phyloP scores from a whole-genome alignment of 495 filamentous ascomycete species.

The Delitschia confertaspora region DNA sequence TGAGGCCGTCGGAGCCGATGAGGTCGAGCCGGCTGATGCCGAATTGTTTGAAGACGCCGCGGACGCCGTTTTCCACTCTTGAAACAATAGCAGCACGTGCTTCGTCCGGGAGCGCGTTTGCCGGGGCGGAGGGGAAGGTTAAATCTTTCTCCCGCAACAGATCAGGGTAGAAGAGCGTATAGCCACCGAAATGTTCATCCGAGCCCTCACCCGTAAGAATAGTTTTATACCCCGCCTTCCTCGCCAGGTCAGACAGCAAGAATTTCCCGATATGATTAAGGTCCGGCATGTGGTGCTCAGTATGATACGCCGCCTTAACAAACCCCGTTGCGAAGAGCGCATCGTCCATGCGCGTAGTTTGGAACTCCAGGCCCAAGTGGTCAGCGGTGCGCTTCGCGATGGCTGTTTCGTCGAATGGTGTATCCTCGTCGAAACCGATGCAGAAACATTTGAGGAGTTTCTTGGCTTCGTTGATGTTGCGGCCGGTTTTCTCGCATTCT shows the following conservation, averaged over 20 bases:
- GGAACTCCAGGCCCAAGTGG: slow-evolving; percentile 41
- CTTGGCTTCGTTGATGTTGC: slow-evolving; percentile 36
- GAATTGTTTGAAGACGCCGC: too few species aligned
- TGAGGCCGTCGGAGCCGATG: too few species aligned
- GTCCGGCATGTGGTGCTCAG: slow-evolving; percentile 40
- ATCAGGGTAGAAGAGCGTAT: slow-evolving; percentile 38
- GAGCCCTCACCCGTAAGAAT: slow-evolving; percentile 46
- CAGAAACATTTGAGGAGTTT: slow-evolving; percentile 36
- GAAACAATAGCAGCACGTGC: too few species aligned
- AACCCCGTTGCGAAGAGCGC: slow-evolving; percentile 38
- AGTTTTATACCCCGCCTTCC: slow-evolving; percentile 41
- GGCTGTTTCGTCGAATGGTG: slow-evolving; percentile 25
- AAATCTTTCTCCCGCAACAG: slow-evolving; percentile 40
- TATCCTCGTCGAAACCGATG: slow-evolving; percentile 36
- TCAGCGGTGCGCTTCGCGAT: slow-evolving; percentile 45
- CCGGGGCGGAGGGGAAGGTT: too few species aligned
- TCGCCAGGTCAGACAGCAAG: slow-evolving; percentile 38
- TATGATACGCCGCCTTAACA: slow-evolving; percentile 43
- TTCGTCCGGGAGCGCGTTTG: too few species aligned
- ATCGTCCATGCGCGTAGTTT: slow-evolving; percentile 41
- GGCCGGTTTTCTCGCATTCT: slow-evolving; percentile 12
- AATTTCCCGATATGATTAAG: slow-evolving; percentile 43
- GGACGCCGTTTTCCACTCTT: too few species aligned
- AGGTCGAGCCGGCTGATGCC: too few species aligned
- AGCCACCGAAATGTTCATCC: slow-evolving; percentile 48